Conservation (phyloP, 331 rosid species). For the Quercus phellos region DNA sequence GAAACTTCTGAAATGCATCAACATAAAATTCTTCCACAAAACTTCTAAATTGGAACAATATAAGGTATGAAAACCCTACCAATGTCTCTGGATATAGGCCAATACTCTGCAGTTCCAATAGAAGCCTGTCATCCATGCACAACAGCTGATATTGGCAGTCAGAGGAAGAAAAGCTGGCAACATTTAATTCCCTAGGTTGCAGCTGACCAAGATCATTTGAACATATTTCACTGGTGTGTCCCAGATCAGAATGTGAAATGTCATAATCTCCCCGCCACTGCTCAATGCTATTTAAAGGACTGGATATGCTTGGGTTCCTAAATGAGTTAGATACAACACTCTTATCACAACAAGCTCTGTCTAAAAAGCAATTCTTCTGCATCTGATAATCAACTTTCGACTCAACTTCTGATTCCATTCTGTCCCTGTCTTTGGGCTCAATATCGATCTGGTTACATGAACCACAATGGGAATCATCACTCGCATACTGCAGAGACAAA, state of each 20-base stretch:
- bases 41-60: conserved; percentile 11
- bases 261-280: conserved; percentile 73
- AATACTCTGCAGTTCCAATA: conserved; percentile 83
- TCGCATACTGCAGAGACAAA: conserved; percentile 56
- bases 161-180: conserved; percentile 46
- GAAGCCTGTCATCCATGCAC: conserved; percentile 69
- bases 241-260: conserved; percentile 56
- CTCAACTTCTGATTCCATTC: conserved; percentile 81
- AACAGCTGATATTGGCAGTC: conserved; percentile 70
- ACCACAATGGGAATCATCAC: conserved; percentile 92
- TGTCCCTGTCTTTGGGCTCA: conserved; percentile 78
- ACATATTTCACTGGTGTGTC: conserved; percentile 54
- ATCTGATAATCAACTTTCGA: conserved; percentile 50
- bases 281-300: conserved; percentile 54
- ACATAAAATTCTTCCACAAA: neutral
- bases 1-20: conserved; percentile 4
- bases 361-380: conserved; percentile 52
- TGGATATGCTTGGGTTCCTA: conserved; percentile 53
- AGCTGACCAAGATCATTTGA: conserved; percentile 62
- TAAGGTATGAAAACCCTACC: conserved; percentile 42
- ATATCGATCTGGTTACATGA: conserved; percentile 77
- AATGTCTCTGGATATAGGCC: conserved; percentile 78
- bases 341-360: conserved; percentile 64
- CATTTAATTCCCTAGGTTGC: conserved; percentile 39
- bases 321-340: conserved; percentile 52